Evolutionary conservation across 352 stramenopile species (phyloP).

Genomic region (Phytopythium cucurbitacearum): DNA sequence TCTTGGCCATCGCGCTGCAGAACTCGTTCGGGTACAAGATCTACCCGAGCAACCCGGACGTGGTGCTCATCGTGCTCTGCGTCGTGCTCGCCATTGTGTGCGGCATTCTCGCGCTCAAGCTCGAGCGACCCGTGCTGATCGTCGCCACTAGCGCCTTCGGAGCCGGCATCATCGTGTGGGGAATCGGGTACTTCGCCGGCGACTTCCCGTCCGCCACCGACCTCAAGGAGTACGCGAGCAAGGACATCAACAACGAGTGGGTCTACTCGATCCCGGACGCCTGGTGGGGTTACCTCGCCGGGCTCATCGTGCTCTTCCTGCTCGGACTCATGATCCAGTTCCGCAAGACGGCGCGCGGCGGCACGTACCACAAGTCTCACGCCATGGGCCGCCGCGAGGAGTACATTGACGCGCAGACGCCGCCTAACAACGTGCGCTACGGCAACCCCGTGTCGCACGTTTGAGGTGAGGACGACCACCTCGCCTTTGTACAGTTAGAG

Average conservation of each 20-base stretch:
- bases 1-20: conserved; percentile 44
- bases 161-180: conserved; percentile 43
- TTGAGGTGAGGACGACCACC: no score
- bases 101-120: conserved; percentile 35
- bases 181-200: conserved; percentile 58
- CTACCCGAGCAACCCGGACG: conserved; percentile 42
- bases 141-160: conserved; percentile 46
- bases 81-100: conserved; percentile 32
- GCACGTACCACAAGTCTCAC: no score
- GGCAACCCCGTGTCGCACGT: no score
- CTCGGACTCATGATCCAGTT: conserved; percentile 59
- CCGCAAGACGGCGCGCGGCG: conserved; percentile 29
- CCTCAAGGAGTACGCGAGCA: conserved; percentile 35
- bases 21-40: conserved; percentile 57
- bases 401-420: no score
- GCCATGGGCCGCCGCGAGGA: no score
- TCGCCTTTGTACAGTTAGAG: no score
- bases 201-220: conserved; percentile 49
- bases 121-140: conserved; percentile 56
- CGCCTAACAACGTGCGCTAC: no score
- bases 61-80: conserved; percentile 45
- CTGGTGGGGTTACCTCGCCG: conserved; percentile 59
- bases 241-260: conserved; percentile 29
- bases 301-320: conserved; percentile 48
- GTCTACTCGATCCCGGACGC: conserved; percentile 50